Conservation (phyloP, 2,329 filamentous ascomycete genomes). For the Calonectria pteridis region DNA sequence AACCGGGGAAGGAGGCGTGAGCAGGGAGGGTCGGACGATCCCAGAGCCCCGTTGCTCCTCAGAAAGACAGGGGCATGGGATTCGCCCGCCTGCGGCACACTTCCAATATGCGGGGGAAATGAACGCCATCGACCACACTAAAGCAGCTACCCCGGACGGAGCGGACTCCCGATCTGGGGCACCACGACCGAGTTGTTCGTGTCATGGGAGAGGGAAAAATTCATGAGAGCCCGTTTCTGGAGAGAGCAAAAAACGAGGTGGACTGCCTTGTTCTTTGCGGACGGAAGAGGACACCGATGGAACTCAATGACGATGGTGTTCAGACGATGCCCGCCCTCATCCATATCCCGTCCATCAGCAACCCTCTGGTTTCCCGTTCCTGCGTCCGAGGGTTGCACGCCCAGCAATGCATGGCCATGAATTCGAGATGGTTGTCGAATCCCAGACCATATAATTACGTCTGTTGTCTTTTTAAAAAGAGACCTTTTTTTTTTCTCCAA, state of each 20-base stretch:
- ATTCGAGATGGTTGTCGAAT: slow-evolving; percentile 25
- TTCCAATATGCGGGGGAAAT: slow-evolving; percentile 39
- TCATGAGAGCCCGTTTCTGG: not conserved
- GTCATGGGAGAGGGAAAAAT: not conserved
- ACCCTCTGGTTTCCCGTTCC: slow-evolving; percentile 14
- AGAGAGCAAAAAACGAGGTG: not conserved
- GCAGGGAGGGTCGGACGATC: slow-evolving; percentile 23
- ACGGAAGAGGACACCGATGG: not conserved
- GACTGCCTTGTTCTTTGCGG: not conserved
- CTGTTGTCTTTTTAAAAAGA: slow-evolving; percentile 2
- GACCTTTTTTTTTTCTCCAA: not conserved
- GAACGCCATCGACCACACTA: slow-evolving; percentile 24
- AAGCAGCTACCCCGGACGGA: slow-evolving; percentile 32
- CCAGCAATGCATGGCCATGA: not conserved
- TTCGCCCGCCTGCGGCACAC: slow-evolving; percentile 28
- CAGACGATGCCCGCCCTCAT: not conserved
- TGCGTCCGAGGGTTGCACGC: slow-evolving; percentile 13
- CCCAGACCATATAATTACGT: not conserved
- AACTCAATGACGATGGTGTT: slow-evolving; percentile 14
- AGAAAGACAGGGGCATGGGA: slow-evolving; percentile 16
- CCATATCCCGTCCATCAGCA: not conserved
- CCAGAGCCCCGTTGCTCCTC: slow-evolving; percentile 23
- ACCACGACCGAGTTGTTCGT: not conserved
- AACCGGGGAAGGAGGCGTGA: slow-evolving; percentile 37
- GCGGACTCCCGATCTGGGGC: slow-evolving; percentile 13